Conservation (phyloP, 2,329 filamentous ascomycete genomes). For the Fusarium mundagurra region DNA sequence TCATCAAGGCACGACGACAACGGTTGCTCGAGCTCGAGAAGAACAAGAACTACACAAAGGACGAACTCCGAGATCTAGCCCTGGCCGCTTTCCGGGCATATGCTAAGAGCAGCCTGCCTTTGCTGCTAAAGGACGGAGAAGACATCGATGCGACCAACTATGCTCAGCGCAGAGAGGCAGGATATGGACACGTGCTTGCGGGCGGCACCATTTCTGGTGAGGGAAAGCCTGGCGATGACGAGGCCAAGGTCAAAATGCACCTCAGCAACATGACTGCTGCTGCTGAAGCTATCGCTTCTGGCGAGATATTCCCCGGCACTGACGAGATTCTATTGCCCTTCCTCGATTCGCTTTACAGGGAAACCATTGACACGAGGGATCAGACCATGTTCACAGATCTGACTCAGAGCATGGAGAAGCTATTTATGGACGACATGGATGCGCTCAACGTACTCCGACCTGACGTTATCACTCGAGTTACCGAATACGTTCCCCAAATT, state of each 20-base stretch:
- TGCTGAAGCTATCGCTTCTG: constrained; percentile 58
- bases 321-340: constrained; percentile 82
- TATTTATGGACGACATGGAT: constrained; percentile 89
- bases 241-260: constrained; percentile 92
- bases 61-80: constrained; percentile 59
- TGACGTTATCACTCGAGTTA: constrained; percentile 87
- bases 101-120: constrained; percentile 63
- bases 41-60: constrained; percentile 69
- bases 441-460: constrained; percentile 86
- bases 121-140: constrained; percentile 56
- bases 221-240: constrained; percentile 75
- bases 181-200: constrained; percentile 64
- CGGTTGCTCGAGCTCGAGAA: constrained; percentile 81
- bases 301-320: constrained; percentile 62
- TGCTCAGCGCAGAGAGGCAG: constrained; percentile 57
- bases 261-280: constrained; percentile 70
- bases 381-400: constrained; percentile 85
- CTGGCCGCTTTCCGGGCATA: constrained; percentile 66
- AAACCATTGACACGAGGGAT: constrained; percentile 68
- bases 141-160: constrained; percentile 63
- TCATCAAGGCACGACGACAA: constrained; percentile 76
- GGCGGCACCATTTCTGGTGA: constrained; percentile 66
- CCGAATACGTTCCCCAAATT: constrained; percentile 90
- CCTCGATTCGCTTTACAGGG: constrained; percentile 76
- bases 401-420: constrained; percentile 85